Evolutionary conservation across 2,329 filamentous ascomycete species (phyloP), one percentile per base, ranked within the genome.

Genomic region (Polytolypa hystricis): DNA sequence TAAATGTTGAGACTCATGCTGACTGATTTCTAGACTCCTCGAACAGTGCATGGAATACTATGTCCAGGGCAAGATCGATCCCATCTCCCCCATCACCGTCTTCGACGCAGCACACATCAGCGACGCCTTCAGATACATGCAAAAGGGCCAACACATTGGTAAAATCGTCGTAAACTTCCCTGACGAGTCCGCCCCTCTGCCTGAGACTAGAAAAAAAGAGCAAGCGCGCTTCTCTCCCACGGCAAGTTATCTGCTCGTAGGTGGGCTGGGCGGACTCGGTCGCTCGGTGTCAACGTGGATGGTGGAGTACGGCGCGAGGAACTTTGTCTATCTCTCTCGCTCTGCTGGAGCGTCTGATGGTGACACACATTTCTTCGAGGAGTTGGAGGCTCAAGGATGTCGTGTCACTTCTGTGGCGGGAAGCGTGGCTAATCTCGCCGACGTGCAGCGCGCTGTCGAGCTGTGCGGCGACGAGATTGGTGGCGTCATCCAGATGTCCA

Each of bases 141-240:
- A 54, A 6, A 27, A 44, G 1, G 58, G 57, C 0, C 44, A 43
- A 1, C 57, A 64, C 30, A 53, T 60, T 2, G 62, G 62, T 3
- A 65, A 64, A 40, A 45, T 64, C 4, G 54, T 64, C n/a, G n/a
- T n/a, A n/a, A 25, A 7, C n/a, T 7, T 25, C 7, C 21, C 21
- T 25, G 21, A 25, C n/a, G n/a, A n/a, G n/a, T n/a, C n/a, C n/a
- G n/a, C n/a, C n/a, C n/a, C n/a, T n/a, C n/a, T n/a, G n/a, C n/a
- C n/a, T n/a, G n/a, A n/a, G n/a, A n/a, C n/a, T n/a, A n/a, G n/a
- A n/a, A n/a, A n/a, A n/a, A n/a, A n/a, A n/a, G n/a, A n/a, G n/a
- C n/a, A n/a, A n/a, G n/a, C n/a, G n/a, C n/a, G n/a, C n/a, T n/a
- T n/a, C n/a, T n/a, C n/a, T n/a, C n/a, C n/a, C n/a, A n/a, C n/a